A percentile compares a stretch with the other conserved stretches of the same genome.
Conservation (phyloP, 1,139 yeast genomes). For the Arxiozyma telluris region DNA sequence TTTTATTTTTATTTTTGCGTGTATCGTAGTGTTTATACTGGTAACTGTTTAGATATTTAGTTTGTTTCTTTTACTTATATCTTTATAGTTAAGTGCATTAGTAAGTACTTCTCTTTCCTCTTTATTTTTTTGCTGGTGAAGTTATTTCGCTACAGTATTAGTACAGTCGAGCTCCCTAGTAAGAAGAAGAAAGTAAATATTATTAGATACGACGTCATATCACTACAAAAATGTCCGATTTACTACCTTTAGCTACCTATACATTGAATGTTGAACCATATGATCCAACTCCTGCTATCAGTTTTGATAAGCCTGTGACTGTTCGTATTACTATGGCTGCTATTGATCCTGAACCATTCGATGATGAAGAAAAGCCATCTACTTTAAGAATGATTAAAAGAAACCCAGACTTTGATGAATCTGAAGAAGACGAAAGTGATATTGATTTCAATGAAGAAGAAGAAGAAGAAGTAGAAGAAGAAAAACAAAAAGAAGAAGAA, state of each 20-base stretch:
- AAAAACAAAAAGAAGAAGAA: slow-evolving; percentile 34
- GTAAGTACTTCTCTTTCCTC: no score
- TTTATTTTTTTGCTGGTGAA: no score
- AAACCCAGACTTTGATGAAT: slow-evolving; percentile 47
- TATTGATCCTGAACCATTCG: slow-evolving; percentile 80
- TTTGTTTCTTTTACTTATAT: no score
- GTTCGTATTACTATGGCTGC: slow-evolving; percentile 93
- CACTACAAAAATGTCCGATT: slow-evolving; percentile 42
- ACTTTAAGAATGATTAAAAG: slow-evolving; percentile 83
- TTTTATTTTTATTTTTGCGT: no score
- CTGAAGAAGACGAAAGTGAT: slow-evolving; percentile 31
- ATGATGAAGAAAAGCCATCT: slow-evolving; percentile 71
- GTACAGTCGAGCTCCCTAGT: no score
- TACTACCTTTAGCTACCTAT: slow-evolving; percentile 79
- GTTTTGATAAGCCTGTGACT: slow-evolving; percentile 78
- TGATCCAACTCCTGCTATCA: slow-evolving; percentile 76
- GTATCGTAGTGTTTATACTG: no score
- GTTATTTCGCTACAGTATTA: no score
- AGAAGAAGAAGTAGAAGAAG: slow-evolving; percentile 17
- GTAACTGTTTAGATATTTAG: no score
- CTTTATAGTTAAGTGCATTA: no score
- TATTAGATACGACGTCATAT: no score
- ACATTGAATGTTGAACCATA: slow-evolving; percentile 81
- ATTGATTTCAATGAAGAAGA: slow-evolving; percentile 31
- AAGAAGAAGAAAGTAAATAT: no score